These are phyloP conservation scores for Cymbopogon citratus DNA, from an alignment of 176 grass and related monocot species.

Conservation along the genomic window DNA sequence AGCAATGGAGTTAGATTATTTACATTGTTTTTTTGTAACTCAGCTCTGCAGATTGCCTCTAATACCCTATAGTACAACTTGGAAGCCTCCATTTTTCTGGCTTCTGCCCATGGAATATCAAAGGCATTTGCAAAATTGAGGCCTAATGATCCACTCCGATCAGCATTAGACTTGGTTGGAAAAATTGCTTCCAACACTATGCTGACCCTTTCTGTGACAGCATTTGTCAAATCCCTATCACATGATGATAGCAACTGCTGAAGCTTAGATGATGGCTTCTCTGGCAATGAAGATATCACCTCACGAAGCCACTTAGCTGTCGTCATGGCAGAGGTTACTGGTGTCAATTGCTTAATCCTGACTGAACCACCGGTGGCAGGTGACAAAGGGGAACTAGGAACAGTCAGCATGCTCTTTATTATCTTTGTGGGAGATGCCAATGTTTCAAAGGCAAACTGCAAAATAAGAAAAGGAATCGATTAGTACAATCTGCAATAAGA, in stretches of 20 bases:
- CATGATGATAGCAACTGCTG: constrained; percentile 66
- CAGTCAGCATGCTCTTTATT: constrained; percentile 62
- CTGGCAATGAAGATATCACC: constrained; percentile 69
- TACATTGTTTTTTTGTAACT: constrained; percentile 43
- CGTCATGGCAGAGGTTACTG: constrained; percentile 89
- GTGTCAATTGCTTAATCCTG: constrained; percentile 73
- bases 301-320: constrained; percentile 93
- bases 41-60: constrained; percentile 73
- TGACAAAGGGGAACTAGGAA: constrained; percentile 70
- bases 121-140: constrained; percentile 60
- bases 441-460: constrained; percentile 73
- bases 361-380: constrained; percentile 43
- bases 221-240: constrained; percentile 47
- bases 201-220: constrained; percentile 53
- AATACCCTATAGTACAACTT: constrained; percentile 90
- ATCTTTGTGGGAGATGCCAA: constrained; percentile 69
- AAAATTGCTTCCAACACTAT: constrained; percentile 90
- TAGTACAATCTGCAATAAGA: constrained; percentile 17
- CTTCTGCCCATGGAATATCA: constrained; percentile 74
- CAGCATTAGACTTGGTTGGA: constrained; percentile 46
- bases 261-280: constrained; percentile 71
- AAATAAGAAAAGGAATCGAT: constrained; percentile 4
- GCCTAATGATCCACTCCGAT: constrained; percentile 41
- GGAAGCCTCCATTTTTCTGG: constrained; percentile 87
- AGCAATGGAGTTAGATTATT: constrained; percentile 78